phyloP scores from a whole-genome alignment of 257 asterid species.

The Nemophila menziesii region DNA sequence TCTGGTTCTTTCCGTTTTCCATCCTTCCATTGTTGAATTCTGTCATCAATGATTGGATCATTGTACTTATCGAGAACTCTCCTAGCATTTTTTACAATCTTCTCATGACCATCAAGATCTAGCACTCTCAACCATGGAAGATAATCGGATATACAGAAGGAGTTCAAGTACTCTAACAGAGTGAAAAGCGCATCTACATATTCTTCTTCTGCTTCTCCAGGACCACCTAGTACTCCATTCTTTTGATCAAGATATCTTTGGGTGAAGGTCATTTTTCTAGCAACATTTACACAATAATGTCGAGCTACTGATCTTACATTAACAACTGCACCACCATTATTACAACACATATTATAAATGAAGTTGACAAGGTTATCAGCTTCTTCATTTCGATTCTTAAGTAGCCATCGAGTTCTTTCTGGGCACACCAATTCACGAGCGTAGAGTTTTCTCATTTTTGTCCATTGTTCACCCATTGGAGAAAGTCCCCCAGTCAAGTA shows the following conservation, averaged over 20 bases:
- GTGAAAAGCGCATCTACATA: constrained; percentile 2
- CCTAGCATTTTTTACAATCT: background rate
- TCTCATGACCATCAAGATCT: too few relatives aligned
- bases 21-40: constrained; percentile 3
- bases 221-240: constrained; percentile 10
- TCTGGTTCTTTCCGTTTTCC: too few relatives aligned
- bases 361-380: background rate
- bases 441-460: constrained; percentile 1
- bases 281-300: background rate
- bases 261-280: background rate
- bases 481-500: background rate
- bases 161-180: background rate
- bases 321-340: background rate
- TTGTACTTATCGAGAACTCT: background rate
- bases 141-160: constrained; percentile 6
- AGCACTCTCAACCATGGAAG: constrained; percentile 3
- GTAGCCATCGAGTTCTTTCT: background rate
- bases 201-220: constrained; percentile 23
- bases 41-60: constrained; percentile 2
- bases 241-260: background rate
- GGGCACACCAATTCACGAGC: background rate
- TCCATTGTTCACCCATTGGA: constrained; percentile 3
- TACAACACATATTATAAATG: background rate
- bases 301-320: background rate
- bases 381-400: background rate